These are phyloP conservation scores for Ramularia collo-cygni DNA, from an alignment of 2,329 filamentous ascomycete species.

Conservation along the genomic window DNA sequence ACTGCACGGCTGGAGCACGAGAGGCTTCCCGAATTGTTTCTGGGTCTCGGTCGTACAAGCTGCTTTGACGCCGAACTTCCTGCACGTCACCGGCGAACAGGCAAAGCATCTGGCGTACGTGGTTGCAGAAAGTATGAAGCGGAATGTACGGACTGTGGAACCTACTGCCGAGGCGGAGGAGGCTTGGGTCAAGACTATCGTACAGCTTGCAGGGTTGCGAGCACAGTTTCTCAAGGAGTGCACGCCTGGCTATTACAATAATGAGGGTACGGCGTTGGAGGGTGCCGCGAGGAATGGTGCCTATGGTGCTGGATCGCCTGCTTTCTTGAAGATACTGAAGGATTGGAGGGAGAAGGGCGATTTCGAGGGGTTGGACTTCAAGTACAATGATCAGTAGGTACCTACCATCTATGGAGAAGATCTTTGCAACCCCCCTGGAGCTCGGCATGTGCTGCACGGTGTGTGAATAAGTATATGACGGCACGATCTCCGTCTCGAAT, in stretches of 20 bases:
- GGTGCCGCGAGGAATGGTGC: constrained; percentile 11
- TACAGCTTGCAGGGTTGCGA: constrained; percentile 36
- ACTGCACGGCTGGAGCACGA: constrained; percentile 45
- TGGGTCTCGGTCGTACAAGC: constrained; percentile 40
- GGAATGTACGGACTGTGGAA: constrained; percentile 34
- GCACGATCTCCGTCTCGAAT: too few relatives aligned
- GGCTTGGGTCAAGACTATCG: constrained; percentile 39
- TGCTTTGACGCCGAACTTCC: constrained; percentile 35
- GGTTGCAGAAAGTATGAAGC: constrained; percentile 31
- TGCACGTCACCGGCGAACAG: constrained; percentile 32
- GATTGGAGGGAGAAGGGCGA: constrained; percentile 15
- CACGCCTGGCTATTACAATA: constrained; percentile 49
- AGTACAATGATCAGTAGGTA: constrained; percentile 5
- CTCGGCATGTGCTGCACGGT: too few relatives aligned
- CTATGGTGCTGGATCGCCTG: constrained; percentile 16
- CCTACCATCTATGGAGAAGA: too few relatives aligned
- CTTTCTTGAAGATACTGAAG: constrained; percentile 17
- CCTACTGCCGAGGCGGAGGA: constrained; percentile 41
- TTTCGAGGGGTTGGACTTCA: constrained; percentile 16
- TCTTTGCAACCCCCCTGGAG: too few relatives aligned
- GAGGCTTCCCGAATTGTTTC: constrained; percentile 51
- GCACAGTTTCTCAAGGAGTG: constrained; percentile 39
- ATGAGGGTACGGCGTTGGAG: constrained; percentile 31
- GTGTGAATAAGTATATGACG: too few relatives aligned
- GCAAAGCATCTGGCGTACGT: constrained; percentile 42